Conservation (phyloP, 371 early-diverging fungal genomes). For the Apophysomyces trapeziformis region DNA sequence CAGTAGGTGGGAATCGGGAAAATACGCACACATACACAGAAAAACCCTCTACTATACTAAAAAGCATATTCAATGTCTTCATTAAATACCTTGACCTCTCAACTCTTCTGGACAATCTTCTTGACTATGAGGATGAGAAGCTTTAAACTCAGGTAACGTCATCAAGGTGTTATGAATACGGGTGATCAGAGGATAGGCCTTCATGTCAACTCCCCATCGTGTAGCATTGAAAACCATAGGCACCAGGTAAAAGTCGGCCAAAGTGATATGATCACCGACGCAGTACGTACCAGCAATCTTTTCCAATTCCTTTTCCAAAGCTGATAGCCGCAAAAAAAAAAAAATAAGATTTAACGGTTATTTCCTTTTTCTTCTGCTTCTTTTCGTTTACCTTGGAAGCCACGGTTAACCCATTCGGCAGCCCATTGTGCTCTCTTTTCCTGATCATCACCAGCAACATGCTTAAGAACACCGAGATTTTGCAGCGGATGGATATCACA, state of each 20-base stretch:
- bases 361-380: not conserved
- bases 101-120: slow-evolving; percentile 72
- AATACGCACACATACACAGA: no score
- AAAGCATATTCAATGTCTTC: no score
- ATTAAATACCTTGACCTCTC: slow-evolving; percentile 16
- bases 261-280: slow-evolving; percentile 81
- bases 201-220: slow-evolving; percentile 76
- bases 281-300: slow-evolving; percentile 73
- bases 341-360: not conserved
- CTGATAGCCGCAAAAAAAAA: slow-evolving; percentile 25
- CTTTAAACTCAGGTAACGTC: slow-evolving; percentile 69
- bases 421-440: slow-evolving; percentile 69
- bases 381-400: slow-evolving; percentile 62
- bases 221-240: slow-evolving; percentile 86
- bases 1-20: no score
- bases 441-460: slow-evolving; percentile 56
- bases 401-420: slow-evolving; percentile 57
- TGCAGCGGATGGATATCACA: slow-evolving; percentile 92
- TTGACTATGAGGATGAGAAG: slow-evolving; percentile 74
- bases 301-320: slow-evolving; percentile 68
- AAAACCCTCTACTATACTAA: no score
- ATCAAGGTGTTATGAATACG: slow-evolving; percentile 58
- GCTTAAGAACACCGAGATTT: slow-evolving; percentile 75
- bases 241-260: slow-evolving; percentile 84
- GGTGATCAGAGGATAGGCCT: slow-evolving; percentile 67